A percentile compares a stretch with the other conserved stretches of the same genome.
These are phyloP conservation scores for Crithidia mellificae DNA, from an alignment of 208 protist genomes.

Conservation along the genomic window DNA sequence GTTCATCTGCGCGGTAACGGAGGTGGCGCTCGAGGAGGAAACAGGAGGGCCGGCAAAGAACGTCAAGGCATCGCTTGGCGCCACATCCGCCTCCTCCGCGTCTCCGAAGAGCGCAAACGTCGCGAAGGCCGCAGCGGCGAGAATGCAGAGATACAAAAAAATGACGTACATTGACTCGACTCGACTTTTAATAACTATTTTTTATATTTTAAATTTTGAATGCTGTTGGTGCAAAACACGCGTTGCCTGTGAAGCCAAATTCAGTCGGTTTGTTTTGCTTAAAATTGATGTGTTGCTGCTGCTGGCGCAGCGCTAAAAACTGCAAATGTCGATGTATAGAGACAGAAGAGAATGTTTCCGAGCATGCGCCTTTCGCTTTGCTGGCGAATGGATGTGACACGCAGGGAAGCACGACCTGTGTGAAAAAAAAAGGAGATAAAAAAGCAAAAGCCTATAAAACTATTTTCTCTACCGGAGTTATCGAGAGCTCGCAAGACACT, in stretches of 20 bases:
- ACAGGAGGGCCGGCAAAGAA: conserved; percentile 27
- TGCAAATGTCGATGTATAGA: too few species aligned
- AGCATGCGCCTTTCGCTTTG: too few species aligned
- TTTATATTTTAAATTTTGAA: not conserved
- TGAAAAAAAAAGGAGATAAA: not conserved
- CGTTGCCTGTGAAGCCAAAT: too few species aligned
- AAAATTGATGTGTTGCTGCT: not conserved
- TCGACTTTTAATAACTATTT: not conserved
- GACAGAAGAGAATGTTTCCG: conserved; percentile 10
- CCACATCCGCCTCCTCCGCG: conserved; percentile 7
- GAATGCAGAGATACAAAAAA: conserved; percentile 48
- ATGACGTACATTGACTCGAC: conserved; percentile 33
- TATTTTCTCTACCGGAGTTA: too few species aligned
- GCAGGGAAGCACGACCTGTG: too few species aligned
- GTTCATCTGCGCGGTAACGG: too few species aligned
- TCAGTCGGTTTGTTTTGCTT: too few species aligned
- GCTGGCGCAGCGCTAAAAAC: not conserved
- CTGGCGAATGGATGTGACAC: too few species aligned
- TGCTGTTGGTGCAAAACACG: too few species aligned
- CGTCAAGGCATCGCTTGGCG: conserved; percentile 19
- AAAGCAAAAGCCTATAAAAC: too few species aligned
- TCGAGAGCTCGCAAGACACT: too few species aligned
- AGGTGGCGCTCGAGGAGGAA: too few species aligned
- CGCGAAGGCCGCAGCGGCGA: conserved; percentile 31
- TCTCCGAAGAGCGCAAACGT: conserved; percentile 49